A percentile compares a stretch with the other conserved stretches of the same genome.
Evolutionary conservation across 352 stramenopile genomes (phyloP).

Genomic region (Blastocystis hominis): DNA sequence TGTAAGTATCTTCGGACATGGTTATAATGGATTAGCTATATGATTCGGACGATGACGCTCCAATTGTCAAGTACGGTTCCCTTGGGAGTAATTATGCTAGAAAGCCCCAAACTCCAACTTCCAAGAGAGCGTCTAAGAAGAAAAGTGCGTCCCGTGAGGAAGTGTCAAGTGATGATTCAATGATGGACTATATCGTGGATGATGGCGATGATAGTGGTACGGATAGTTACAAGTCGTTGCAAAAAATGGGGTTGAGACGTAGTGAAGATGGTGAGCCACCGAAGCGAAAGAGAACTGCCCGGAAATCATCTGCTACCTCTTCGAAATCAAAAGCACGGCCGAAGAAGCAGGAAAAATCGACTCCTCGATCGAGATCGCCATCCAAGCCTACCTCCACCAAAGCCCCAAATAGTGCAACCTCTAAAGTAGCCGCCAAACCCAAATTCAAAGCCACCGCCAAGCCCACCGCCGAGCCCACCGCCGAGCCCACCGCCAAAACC

Average conservation of each 20-base stretch:
- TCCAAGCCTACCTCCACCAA: too few species aligned
- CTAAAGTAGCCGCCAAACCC: too few species aligned
- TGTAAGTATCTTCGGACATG: background rate
- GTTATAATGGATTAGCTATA: background rate
- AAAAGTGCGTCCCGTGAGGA: background rate
- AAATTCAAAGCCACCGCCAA: background rate
- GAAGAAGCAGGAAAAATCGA: slow-evolving; percentile 60
- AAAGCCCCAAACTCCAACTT: slow-evolving; percentile 35
- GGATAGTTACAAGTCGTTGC: background rate
- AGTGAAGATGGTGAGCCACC: background rate
- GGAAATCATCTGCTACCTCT: too few species aligned
- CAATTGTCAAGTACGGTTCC: slow-evolving; percentile 1
- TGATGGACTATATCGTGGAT: slow-evolving; percentile 23
- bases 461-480: background rate
- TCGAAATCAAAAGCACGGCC: slow-evolving; percentile 54
- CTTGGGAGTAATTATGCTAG: background rate
- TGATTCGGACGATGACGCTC: slow-evolving; percentile 13
- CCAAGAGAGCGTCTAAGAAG: slow-evolving; percentile 51
- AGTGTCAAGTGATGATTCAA: background rate
- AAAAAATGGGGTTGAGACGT: background rate
- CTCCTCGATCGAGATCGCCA: slow-evolving; percentile 59
- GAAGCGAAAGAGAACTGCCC: background rate
- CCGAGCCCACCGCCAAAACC: too few species aligned
- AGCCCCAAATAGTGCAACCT: too few species aligned
- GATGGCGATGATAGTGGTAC: slow-evolving; percentile 16